Percentiles rank a stretch among this genome's conserved stretches.
phyloP scores from a whole-genome alignment of 306 rosid species.

The Hippophae gyantsensis region DNA sequence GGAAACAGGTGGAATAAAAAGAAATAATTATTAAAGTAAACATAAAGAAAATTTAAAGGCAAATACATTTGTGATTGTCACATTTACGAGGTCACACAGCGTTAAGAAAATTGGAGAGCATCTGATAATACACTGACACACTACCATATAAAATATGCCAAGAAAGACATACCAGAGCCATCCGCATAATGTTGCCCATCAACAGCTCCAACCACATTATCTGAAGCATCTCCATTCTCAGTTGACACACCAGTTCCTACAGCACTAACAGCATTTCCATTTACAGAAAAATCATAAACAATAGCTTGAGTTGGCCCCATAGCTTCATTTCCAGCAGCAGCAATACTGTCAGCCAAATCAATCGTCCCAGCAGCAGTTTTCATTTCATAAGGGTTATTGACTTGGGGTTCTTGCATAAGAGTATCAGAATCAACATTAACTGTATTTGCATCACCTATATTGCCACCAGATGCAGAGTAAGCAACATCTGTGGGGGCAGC shows the following conservation, averaged over 20 bases:
- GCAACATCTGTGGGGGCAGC: conserved; percentile 23
- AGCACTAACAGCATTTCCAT: conserved; percentile 28
- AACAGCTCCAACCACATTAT: conserved; percentile 30
- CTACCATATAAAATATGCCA: conserved; percentile 1
- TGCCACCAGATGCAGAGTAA: conserved; percentile 20
- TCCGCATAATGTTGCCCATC: conserved; percentile 58
- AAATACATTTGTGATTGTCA: no score
- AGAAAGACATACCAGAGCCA: conserved; percentile 50
- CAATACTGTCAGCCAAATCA: conserved; percentile 26
- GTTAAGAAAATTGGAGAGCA: neutral
- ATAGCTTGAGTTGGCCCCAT: conserved; percentile 25
- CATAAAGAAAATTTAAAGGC: no score
- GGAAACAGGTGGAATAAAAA: conserved; percentile 2
- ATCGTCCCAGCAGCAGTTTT: conserved; percentile 26
- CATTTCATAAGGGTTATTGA: conserved; percentile 24
- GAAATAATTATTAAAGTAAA: neutral
- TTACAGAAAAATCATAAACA: conserved; percentile 41
- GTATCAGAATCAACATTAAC: conserved; percentile 41
- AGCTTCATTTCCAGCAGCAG: conserved; percentile 26
- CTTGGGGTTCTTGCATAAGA: conserved; percentile 38
- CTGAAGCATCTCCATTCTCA: conserved; percentile 57
- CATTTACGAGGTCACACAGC: no score
- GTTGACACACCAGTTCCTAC: conserved; percentile 21
- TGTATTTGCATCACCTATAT: conserved; percentile 33
- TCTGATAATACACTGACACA: neutral